Conservation (phyloP, 495 filamentous ascomycete genomes). For the Penicillium cinerascens region DNA sequence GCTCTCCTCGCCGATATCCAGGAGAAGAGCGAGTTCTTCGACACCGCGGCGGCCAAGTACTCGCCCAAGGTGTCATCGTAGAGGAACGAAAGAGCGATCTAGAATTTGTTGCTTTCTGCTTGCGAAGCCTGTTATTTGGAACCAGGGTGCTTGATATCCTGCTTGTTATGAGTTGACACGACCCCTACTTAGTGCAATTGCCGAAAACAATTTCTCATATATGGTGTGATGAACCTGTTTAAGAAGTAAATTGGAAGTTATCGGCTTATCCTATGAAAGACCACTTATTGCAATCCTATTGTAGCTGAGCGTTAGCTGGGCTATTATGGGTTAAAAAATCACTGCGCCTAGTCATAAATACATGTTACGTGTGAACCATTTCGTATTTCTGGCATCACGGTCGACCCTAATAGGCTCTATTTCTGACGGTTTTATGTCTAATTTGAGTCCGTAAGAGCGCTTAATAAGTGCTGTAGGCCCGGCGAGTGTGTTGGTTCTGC, state of each 20-base stretch:
- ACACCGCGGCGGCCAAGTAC: constrained; percentile 75
- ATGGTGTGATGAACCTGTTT: neutral
- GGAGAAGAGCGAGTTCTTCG: constrained; percentile 76
- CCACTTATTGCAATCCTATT: no score
- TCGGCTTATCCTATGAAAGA: neutral
- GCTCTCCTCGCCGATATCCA: constrained; percentile 62
- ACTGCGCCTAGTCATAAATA: no score
- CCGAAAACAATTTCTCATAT: constrained; percentile 10
- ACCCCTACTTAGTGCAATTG: constrained; percentile 19
- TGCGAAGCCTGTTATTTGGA: constrained; percentile 21
- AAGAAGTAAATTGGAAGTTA: neutral
- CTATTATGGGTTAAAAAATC: no score
- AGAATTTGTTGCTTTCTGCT: constrained; percentile 7
- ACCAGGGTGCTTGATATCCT: constrained; percentile 20
- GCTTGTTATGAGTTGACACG: constrained; percentile 30
- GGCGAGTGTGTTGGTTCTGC: no score
- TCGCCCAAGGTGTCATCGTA: constrained; percentile 65
- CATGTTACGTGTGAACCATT: no score
- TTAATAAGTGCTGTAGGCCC: no score
- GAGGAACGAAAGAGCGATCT: neutral
- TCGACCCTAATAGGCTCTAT: no score
- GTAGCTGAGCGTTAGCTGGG: no score
- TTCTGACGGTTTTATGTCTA: no score
- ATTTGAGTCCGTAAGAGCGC: no score
- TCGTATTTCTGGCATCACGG: no score